A percentile compares a stretch with the other conserved stretches of the same genome.
Conservation (phyloP, 352 stramenopile genomes). For the Phytopythium cucurbitacearum region DNA sequence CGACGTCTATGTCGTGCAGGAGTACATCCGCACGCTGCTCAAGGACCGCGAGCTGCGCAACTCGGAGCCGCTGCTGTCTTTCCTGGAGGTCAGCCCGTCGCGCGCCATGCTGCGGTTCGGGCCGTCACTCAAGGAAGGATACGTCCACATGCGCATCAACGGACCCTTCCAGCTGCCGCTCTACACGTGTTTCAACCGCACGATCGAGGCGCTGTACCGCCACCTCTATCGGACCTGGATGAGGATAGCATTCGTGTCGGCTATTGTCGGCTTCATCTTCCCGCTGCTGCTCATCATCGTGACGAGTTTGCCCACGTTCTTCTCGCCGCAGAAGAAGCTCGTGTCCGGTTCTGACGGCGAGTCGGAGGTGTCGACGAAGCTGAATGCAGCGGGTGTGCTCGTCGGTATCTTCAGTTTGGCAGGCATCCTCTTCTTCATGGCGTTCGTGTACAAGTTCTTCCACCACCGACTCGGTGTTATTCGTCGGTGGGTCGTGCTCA, state of each 20-base stretch:
- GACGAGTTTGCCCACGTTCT: constrained; percentile 63
- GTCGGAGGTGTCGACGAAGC: constrained; percentile 38
- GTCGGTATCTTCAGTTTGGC: constrained; percentile 44
- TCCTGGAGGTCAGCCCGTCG: constrained; percentile 77
- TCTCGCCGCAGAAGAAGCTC: constrained; percentile 55
- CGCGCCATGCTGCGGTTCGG: constrained; percentile 70
- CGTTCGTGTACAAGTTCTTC: constrained; percentile 88
- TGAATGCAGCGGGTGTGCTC: constrained; percentile 51
- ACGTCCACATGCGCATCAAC: constrained; percentile 89
- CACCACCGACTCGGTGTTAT: constrained; percentile 82
- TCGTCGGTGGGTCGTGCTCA: constrained; percentile 83
- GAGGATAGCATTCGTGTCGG: constrained; percentile 77
- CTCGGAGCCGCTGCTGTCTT: constrained; percentile 71
- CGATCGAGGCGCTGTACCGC: constrained; percentile 76
- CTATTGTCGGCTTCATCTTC: constrained; percentile 80
- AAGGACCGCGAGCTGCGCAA: constrained; percentile 64
- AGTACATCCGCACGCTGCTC: constrained; percentile 66
- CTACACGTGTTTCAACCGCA: constrained; percentile 82
- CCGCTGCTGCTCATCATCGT: constrained; percentile 70
- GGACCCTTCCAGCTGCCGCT: constrained; percentile 80
- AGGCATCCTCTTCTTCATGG: constrained; percentile 59
- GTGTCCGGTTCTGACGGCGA: constrained; percentile 32
- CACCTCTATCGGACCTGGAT: constrained; percentile 87
- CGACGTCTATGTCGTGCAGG: constrained; percentile 70
- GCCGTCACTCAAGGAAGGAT: constrained; percentile 80